Evolutionary conservation across 257 asterid species (phyloP).

Genomic region (Buddleja alternifolia): DNA sequence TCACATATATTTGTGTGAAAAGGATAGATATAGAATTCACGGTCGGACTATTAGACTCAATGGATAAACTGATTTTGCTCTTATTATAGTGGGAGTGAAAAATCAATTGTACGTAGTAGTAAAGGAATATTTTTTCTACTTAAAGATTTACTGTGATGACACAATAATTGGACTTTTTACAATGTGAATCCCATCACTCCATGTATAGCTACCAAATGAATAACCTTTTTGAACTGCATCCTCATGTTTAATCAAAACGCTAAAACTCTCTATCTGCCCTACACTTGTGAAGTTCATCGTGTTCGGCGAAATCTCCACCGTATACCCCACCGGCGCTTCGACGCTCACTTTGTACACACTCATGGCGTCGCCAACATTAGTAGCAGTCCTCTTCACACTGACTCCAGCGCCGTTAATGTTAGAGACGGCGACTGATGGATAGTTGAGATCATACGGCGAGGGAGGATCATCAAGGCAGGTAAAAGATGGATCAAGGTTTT

Average conservation of each 20-base stretch:
- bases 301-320: constrained; percentile 30
- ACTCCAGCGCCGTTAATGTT: constrained; percentile 3
- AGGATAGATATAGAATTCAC: no score
- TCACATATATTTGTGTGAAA: no score
- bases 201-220: constrained; percentile 32
- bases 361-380: constrained; percentile 21
- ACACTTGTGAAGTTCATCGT: constrained; percentile 9
- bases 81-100: no score
- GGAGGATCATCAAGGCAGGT: constrained; percentile 13
- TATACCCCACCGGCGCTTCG: constrained; percentile 28
- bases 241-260: constrained; percentile 2
- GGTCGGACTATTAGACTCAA: no score
- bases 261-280: constrained; percentile 25
- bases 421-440: constrained; percentile 27
- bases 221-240: not conserved
- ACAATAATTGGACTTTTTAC: constrained; percentile 34
- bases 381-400: constrained; percentile 14
- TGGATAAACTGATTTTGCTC: no score
- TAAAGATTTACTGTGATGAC: not conserved
- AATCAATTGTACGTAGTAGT: no score
- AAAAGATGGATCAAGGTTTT: constrained; percentile 10
- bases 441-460: constrained; percentile 23
- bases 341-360: constrained; percentile 17
- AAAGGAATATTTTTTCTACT: no score
- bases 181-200: constrained; percentile 35